Percentiles rank a stretch among this genome's conserved stretches.
Conservation (phyloP, 2,329 filamentous ascomycete genomes). For the Emergomyces africanus region DNA sequence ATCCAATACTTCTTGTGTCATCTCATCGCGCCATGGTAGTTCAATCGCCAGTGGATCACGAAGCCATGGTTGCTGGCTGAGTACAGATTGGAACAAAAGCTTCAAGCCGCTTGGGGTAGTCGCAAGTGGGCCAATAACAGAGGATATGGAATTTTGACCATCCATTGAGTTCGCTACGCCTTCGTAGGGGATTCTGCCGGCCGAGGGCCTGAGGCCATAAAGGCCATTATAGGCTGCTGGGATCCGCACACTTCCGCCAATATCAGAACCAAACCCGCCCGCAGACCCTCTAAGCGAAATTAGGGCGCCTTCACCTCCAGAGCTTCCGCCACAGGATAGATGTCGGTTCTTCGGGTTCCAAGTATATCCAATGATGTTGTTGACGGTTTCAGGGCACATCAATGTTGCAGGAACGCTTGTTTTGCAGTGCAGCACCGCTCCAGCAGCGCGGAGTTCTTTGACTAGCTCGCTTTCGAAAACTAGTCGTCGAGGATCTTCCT, state of each 20-base stretch:
- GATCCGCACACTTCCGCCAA: constrained; percentile 44
- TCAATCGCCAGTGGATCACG: constrained; percentile 53
- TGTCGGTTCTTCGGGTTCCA: constrained; percentile 45
- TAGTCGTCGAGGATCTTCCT: constrained; percentile 37
- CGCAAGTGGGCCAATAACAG: constrained; percentile 51
- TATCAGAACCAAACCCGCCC: constrained; percentile 46
- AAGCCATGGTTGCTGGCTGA: constrained; percentile 51
- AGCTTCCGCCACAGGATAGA: constrained; percentile 44
- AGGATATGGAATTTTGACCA: constrained; percentile 51
- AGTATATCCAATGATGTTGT: constrained; percentile 48
- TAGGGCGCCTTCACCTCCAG: constrained; percentile 46
- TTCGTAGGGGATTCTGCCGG: constrained; percentile 42
- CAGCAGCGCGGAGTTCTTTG: constrained; percentile 38
- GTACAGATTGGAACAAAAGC: constrained; percentile 43
- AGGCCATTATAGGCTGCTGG: constrained; percentile 48
- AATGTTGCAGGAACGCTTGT: constrained; percentile 45
- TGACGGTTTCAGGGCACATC: constrained; percentile 47
- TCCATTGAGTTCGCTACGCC: constrained; percentile 51
- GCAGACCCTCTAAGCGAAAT: constrained; percentile 42
- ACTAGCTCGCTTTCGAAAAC: constrained; percentile 48
- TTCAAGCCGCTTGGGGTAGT: constrained; percentile 42
- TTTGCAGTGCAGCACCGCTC: constrained; percentile 44
- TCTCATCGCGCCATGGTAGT: constrained; percentile 49
- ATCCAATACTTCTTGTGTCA: constrained; percentile 21
- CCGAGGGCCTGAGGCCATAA: constrained; percentile 43